These are phyloP conservation scores for Purpureocillium takamizusanense DNA, from an alignment of 2,329 filamentous ascomycete species.

Conservation along the genomic window DNA sequence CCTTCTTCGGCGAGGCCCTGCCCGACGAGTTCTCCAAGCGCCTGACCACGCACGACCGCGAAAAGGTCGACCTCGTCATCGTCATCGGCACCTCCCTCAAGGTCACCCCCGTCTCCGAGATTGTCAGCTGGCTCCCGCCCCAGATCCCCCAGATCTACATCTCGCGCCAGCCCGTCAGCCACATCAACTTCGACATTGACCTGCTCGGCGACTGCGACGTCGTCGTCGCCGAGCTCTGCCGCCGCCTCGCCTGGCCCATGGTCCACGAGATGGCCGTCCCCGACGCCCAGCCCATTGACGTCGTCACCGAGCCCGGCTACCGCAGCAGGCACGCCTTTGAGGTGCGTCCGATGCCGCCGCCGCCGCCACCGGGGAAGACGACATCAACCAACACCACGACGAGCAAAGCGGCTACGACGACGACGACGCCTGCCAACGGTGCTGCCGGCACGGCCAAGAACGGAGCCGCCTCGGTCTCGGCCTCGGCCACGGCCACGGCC, in stretches of 20 bases:
- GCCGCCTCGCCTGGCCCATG: constrained; percentile 71
- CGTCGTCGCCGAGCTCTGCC: constrained; percentile 78
- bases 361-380: too few species aligned
- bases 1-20: constrained; percentile 89
- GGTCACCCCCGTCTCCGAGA: constrained; percentile 88
- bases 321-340: constrained; percentile 29
- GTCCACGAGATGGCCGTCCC: constrained; percentile 71
- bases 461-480: too few species aligned
- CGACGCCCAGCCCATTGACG: constrained; percentile 50
- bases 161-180: constrained; percentile 70
- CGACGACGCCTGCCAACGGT: too few species aligned
- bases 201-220: constrained; percentile 92
- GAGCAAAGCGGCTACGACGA: too few species aligned
- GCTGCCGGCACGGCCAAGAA: too few species aligned
- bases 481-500: too few species aligned
- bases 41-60: constrained; percentile 71
- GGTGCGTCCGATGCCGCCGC: constrained; percentile 8
- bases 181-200: constrained; percentile 95
- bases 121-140: constrained; percentile 71
- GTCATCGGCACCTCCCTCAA: constrained; percentile 96
- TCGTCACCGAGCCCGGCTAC: constrained; percentile 29
- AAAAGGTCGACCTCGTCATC: constrained; percentile 78
- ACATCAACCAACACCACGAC: not conserved
- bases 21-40: constrained; percentile 75
- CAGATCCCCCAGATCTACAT: constrained; percentile 86